These are phyloP conservation scores for Chlorella sorokiniana DNA, from an alignment of 139 green algal species.

Conservation along the genomic window DNA sequence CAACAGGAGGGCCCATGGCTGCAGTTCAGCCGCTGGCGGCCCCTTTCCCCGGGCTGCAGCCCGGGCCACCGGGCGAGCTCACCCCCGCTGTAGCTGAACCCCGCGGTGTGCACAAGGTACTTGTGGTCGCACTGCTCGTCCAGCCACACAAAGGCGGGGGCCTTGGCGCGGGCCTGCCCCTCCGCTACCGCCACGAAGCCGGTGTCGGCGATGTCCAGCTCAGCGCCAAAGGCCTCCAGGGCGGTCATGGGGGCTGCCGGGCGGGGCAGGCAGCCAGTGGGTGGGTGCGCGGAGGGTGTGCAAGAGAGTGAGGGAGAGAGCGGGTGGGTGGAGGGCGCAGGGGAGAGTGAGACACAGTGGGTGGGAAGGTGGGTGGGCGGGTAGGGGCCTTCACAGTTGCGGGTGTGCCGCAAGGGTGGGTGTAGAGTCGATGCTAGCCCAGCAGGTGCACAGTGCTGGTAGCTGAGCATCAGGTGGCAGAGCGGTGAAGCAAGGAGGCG, in stretches of 20 bases:
- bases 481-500: not conserved
- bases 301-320: not conserved
- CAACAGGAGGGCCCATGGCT: no score
- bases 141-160: conserved; percentile 37
- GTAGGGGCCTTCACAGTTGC: no score
- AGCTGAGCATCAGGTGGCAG: not conserved
- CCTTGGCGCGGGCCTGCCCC: conserved; percentile 1
- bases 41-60: no score
- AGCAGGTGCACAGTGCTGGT: no score
- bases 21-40: no score
- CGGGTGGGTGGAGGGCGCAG: not conserved
- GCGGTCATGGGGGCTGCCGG: not conserved
- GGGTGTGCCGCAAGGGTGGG: no score
- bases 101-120: conserved; percentile 43
- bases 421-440: no score
- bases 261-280: not conserved
- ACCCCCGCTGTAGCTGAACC: conserved; percentile 41
- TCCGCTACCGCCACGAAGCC: conserved; percentile 28
- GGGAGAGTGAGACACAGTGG: not conserved
- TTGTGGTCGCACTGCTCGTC: conserved; percentile 45
- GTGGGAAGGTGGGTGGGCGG: no score
- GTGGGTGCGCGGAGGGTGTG: not conserved
- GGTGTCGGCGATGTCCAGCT: conserved; percentile 39
- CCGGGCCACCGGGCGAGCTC: not conserved
- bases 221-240: conserved; percentile 23